phyloP scores from a whole-genome alignment of 192 early-diverging fungal genomes.

The Rhizophagus sp. region DNA sequence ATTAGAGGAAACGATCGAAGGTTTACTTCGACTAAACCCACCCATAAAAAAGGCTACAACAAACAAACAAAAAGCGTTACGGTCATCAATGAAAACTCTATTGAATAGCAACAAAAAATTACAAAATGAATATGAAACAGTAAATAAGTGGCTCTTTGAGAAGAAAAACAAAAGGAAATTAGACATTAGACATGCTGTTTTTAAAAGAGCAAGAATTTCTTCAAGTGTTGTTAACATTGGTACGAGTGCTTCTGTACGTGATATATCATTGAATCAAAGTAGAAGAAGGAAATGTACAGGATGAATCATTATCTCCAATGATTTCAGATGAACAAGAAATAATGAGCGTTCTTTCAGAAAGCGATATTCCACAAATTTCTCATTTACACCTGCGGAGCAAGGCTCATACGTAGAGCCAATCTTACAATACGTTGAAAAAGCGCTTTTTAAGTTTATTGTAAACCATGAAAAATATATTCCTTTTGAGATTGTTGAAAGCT shows the following conservation, averaged over 20 bases:
- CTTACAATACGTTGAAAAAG: constrained; percentile 18
- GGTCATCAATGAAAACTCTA: neutral
- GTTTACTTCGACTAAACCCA: too few relatives aligned
- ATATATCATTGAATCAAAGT: too few relatives aligned
- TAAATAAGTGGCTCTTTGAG: constrained; percentile 23
- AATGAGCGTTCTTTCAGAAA: too few relatives aligned
- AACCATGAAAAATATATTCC: constrained; percentile 22
- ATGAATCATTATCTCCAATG: too few relatives aligned
- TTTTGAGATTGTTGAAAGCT: constrained; percentile 6
- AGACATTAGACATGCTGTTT: constrained; percentile 4
- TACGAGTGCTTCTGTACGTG: neutral
- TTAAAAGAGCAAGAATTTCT: constrained; percentile 20
- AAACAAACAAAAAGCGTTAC: too few relatives aligned
- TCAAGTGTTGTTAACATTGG: constrained; percentile 18
- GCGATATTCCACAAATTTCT: constrained; percentile 24
- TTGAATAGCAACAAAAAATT: constrained; percentile 20
- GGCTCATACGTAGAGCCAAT: constrained; percentile 27
- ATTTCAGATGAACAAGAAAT: neutral
- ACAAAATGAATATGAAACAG: constrained; percentile 13
- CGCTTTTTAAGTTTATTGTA: constrained; percentile 17
- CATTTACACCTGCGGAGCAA: constrained; percentile 22
- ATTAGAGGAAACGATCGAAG: too few relatives aligned
- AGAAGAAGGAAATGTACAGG: neutral
- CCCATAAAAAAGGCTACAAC: too few relatives aligned
- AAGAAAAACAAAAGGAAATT: constrained; percentile 14